Evolutionary conservation across 495 filamentous ascomycete species (phyloP).

Genomic region (Penicillium goetzii): DNA sequence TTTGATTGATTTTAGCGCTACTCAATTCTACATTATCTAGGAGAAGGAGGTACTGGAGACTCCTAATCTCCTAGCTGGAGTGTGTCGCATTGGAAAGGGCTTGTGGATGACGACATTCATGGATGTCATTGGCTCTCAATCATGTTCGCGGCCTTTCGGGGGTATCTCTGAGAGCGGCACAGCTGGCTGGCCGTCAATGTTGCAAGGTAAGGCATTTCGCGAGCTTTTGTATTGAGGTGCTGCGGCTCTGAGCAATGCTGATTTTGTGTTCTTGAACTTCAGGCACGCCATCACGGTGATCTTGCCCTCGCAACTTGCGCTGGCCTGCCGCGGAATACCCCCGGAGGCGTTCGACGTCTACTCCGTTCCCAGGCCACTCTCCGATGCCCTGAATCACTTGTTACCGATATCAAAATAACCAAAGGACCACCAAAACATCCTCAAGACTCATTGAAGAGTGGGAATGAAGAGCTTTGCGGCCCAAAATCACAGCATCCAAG

Average conservation of each 20-base stretch:
- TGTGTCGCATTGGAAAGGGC: conserved; percentile 17
- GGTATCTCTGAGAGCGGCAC: conserved; percentile 44
- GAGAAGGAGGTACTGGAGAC: background rate
- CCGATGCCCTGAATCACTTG: background rate
- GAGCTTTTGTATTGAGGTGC: background rate
- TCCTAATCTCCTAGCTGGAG: conserved; percentile 14
- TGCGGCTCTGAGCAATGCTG: background rate
- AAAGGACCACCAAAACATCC: background rate
- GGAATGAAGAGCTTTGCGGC: background rate
- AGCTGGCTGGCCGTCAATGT: conserved; percentile 30
- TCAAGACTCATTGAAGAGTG: background rate
- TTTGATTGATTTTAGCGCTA: background rate
- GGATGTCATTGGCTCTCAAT: conserved; percentile 55
- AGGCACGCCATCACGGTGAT: conserved; percentile 11
- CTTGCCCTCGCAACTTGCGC: background rate
- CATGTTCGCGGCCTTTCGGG: conserved; percentile 48
- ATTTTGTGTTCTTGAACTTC: background rate
- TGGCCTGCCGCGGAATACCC: conserved; percentile 11
- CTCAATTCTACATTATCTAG: background rate
- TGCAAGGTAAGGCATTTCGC: conserved; percentile 30
- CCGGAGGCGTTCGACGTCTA: conserved; percentile 12
- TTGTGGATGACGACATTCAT: conserved; percentile 45
- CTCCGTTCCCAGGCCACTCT: conserved; percentile 10
- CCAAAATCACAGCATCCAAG: background rate
- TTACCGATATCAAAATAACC: background rate